Percentiles rank a stretch among this genome's conserved stretches.
Conservation (phyloP, 2,329 filamentous ascomycete species). For the Sordariomycetes sp. region DNA sequence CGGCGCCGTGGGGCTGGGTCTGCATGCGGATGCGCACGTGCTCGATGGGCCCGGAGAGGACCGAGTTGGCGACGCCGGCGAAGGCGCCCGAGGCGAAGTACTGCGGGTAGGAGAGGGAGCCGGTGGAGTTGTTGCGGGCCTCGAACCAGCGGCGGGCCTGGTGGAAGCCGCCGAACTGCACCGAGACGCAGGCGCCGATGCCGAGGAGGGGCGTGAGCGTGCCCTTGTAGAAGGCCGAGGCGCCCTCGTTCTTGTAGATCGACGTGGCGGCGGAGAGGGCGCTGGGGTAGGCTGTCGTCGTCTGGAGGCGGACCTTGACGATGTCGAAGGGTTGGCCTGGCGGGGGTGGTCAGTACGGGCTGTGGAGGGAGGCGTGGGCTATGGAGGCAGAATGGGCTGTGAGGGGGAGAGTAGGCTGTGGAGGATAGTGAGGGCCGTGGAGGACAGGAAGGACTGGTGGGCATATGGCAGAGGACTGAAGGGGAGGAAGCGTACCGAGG, state of each 20-base stretch:
- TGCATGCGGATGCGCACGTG: slow-evolving; percentile 94
- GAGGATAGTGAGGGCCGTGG: too few relatives aligned
- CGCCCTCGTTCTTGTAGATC: slow-evolving; percentile 82
- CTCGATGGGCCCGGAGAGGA: slow-evolving; percentile 86
- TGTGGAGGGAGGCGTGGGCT: background rate
- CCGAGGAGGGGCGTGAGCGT: slow-evolving; percentile 90
- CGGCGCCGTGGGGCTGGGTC: slow-evolving; percentile 83
- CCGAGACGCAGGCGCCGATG: slow-evolving; percentile 94
- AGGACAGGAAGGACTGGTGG: too few relatives aligned
- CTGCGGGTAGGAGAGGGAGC: slow-evolving; percentile 61
- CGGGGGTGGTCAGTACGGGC: background rate
- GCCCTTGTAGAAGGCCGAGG: slow-evolving; percentile 94
- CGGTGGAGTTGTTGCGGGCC: slow-evolving; percentile 53
- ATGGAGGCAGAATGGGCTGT: background rate
- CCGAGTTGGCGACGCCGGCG: slow-evolving; percentile 81
- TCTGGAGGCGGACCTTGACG: slow-evolving; percentile 95
- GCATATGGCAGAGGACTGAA: slow-evolving; percentile 8
- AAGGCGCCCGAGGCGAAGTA: slow-evolving; percentile 90
- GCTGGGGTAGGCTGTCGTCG: slow-evolving; percentile 67
- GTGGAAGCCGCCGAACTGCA: slow-evolving; percentile 97
- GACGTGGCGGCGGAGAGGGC: slow-evolving; percentile 71
- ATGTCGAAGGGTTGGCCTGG: slow-evolving; percentile 73
- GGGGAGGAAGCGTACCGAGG: slow-evolving; percentile 54
- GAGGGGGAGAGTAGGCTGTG: background rate
- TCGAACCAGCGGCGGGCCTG: slow-evolving; percentile 81